These are phyloP conservation scores for Phytophthora melonis DNA, from an alignment of 352 stramenopile species.

Conservation along the genomic window DNA sequence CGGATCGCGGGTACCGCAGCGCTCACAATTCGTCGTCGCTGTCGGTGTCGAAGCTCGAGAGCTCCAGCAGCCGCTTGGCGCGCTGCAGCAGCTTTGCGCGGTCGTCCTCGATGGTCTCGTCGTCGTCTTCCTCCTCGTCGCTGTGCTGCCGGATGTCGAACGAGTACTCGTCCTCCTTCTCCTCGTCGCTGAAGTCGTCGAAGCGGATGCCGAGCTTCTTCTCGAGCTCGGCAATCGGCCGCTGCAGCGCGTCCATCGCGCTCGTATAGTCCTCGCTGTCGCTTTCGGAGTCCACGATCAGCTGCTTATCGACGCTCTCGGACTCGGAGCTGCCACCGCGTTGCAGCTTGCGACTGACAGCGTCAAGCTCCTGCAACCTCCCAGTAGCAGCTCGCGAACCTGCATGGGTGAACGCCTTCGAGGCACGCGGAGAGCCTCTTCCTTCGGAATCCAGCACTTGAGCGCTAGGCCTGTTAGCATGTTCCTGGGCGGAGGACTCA, in stretches of 20 bases:
- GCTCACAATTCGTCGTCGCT: slow-evolving; percentile 46
- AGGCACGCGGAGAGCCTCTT: background rate
- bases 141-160: slow-evolving; percentile 45
- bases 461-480: background rate
- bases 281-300: slow-evolving; percentile 3
- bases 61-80: slow-evolving; percentile 59
- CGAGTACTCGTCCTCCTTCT: slow-evolving; percentile 51
- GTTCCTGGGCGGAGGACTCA: background rate
- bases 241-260: slow-evolving; percentile 53
- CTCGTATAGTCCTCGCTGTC: slow-evolving; percentile 39
- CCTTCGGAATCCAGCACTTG: background rate
- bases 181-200: slow-evolving; percentile 66
- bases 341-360: too few relatives aligned
- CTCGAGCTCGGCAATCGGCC: slow-evolving; percentile 78
- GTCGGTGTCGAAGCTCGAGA: slow-evolving; percentile 57
- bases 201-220: slow-evolving; percentile 74
- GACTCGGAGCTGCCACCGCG: too few relatives aligned
- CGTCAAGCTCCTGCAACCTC: background rate
- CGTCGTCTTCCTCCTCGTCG: slow-evolving; percentile 53
- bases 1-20: background rate
- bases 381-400: background rate
- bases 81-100: slow-evolving; percentile 52
- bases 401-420: background rate
- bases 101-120: slow-evolving; percentile 66
- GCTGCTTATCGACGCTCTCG: background rate